These are phyloP conservation scores for Sphagnum contortum DNA, from an alignment of 225 moss, liverwort and hornwort genomes.

Conservation along the genomic window DNA sequence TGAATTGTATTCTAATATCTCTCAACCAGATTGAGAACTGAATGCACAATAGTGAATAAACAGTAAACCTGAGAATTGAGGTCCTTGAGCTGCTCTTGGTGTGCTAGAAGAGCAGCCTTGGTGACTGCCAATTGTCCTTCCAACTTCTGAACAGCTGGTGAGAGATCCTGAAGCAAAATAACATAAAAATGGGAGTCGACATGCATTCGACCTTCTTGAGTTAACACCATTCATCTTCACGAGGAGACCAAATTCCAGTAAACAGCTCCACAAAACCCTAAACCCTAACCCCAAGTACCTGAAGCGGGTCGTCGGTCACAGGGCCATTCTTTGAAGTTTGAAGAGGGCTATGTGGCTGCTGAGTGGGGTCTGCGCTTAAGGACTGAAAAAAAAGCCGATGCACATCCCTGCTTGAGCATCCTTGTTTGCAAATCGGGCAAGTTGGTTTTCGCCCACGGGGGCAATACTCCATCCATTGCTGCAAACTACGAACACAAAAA, in stretches of 20 bases:
- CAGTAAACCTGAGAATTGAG: conserved; percentile 40
- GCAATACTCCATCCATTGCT: conserved; percentile 77
- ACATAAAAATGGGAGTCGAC: not conserved
- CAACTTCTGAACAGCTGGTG: conserved; percentile 32
- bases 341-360: conserved; percentile 14
- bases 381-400: conserved; percentile 84
- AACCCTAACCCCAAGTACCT: not conserved
- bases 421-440: conserved; percentile 69
- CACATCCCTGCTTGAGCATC: conserved; percentile 41
- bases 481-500: conserved; percentile 26
- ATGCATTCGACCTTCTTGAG: not conserved
- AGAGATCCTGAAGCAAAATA: conserved; percentile 13
- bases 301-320: not conserved
- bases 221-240: no score
- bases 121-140: conserved; percentile 45
- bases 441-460: conserved; percentile 41
- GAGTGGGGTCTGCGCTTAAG: conserved; percentile 24
- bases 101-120: conserved; percentile 32
- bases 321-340: not conserved
- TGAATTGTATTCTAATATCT: not conserved
- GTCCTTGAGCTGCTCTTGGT: conserved; percentile 44
- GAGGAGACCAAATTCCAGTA: no score
- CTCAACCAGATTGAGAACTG: no score
- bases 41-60: not conserved
- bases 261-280: no score